Conservation (phyloP, 257 asterid genomes). For the Vinca minor region DNA sequence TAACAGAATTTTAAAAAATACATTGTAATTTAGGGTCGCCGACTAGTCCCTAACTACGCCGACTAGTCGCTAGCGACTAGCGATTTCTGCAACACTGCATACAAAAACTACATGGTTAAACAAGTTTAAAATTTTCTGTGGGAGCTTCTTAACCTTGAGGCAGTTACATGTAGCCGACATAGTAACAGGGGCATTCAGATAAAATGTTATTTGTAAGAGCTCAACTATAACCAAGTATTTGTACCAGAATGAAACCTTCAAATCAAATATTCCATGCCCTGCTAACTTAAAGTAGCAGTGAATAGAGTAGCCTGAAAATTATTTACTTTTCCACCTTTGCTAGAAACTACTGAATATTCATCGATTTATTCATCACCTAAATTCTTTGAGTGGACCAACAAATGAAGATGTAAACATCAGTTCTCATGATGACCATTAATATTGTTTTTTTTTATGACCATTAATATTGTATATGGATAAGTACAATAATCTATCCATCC, state of each 20-base stretch:
- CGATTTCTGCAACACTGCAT: no score
- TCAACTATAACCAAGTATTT: not conserved
- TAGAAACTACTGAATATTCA: not conserved
- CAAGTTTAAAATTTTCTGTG: not conserved
- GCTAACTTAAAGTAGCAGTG: not conserved
- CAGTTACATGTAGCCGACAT: not conserved
- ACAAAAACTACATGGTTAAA: not conserved
- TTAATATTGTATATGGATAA: not conserved
- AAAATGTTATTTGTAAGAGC: not conserved
- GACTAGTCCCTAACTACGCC: no score
- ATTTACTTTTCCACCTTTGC: not conserved
- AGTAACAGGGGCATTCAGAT: not conserved
- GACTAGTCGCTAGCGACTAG: no score
- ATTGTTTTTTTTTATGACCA: not conserved
- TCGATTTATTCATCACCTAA: not conserved
- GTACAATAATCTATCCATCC: not conserved
- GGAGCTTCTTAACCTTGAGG: no score
- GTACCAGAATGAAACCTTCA: not conserved
- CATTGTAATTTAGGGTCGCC: no score
- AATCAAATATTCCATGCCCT: not conserved
- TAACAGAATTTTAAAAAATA: no score
- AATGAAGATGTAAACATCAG: not conserved
- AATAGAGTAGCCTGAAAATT: not conserved
- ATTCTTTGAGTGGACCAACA: not conserved
- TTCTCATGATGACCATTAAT: not conserved